A percentile compares a stretch with the other conserved stretches of the same genome.
Evolutionary conservation across 768 basidiomycete species (phyloP).

Genomic region (Mycena kentingensis): DNA sequence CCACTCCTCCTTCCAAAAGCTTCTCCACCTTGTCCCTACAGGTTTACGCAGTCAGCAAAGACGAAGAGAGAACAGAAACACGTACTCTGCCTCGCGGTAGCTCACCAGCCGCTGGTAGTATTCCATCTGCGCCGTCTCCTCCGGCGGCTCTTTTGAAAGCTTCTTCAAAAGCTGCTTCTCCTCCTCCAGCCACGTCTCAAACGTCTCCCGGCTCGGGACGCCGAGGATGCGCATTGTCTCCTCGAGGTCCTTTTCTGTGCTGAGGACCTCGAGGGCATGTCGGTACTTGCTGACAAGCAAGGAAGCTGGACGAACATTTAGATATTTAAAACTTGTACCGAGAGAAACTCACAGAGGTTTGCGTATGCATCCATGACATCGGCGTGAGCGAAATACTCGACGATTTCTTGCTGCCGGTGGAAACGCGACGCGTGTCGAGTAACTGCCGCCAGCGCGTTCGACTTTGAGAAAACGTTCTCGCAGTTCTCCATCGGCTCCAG

Average conservation of each 20-base stretch:
- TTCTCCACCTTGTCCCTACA: too few relatives aligned
- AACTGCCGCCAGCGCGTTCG: conserved; percentile 13
- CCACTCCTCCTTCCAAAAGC: too few relatives aligned
- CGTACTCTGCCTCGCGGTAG: conserved; percentile 3
- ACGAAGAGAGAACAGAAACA: background rate
- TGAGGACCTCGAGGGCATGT: background rate
- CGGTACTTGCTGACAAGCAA: conserved; percentile 1
- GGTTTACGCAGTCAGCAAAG: background rate
- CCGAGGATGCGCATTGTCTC: background rate
- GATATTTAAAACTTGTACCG: background rate
- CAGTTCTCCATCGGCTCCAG: conserved; percentile 15
- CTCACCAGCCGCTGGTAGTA: conserved; percentile 16
- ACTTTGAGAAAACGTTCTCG: conserved; percentile 11
- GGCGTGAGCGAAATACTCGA: background rate
- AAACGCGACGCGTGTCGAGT: conserved; percentile 7
- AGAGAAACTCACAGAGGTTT: conserved; percentile 1
- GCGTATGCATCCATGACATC: conserved; percentile 7
- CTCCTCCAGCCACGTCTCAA: conserved; percentile 10
- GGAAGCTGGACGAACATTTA: too few relatives aligned
- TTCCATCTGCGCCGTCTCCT: conserved; percentile 19
- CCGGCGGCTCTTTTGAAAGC: too few relatives aligned
- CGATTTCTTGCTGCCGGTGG: conserved; percentile 13
- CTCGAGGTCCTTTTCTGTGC: background rate
- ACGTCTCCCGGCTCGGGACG: background rate
- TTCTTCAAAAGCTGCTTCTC: too few relatives aligned